These are phyloP conservation scores for Mycosphaerella sp. DNA, from an alignment of 2,329 filamentous ascomycete genomes.

Conservation along the genomic window DNA sequence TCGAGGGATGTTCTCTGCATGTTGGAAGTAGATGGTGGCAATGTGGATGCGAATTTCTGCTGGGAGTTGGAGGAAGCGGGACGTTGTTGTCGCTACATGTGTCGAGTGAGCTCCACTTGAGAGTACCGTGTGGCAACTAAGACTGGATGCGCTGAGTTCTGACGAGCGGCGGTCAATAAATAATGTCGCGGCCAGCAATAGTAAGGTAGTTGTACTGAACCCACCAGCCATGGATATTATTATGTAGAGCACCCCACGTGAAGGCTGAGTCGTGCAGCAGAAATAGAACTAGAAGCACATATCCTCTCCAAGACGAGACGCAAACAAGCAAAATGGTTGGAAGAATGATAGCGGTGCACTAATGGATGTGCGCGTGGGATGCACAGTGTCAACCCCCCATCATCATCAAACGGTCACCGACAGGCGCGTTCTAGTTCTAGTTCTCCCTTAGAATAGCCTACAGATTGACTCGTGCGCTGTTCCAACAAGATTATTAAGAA, in stretches of 20 bases:
- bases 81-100: not conserved
- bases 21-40: conserved; percentile 15
- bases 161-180: conserved; percentile 3
- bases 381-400: not conserved
- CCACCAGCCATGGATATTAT: too few species aligned
- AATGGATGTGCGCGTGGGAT: conserved; percentile 10
- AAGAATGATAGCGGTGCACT: conserved; percentile 1
- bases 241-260: not conserved
- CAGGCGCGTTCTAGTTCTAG: too few species aligned
- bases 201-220: too few species aligned
- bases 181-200: too few species aligned
- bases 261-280: not conserved
- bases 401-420: not conserved
- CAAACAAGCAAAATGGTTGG: conserved; percentile 2
- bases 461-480: too few species aligned
- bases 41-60: conserved; percentile 21
- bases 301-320: too few species aligned
- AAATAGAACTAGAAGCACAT: not conserved
- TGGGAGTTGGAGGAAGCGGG: conserved; percentile 15
- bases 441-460: too few species aligned
- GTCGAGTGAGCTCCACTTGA: not conserved
- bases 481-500: too few species aligned
- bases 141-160: too few species aligned
- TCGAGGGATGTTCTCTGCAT: conserved; percentile 5
- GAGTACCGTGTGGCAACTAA: too few species aligned